phyloP scores from a whole-genome alignment of 176 grass and related monocot species.

The Paspalum vaginatum region DNA sequence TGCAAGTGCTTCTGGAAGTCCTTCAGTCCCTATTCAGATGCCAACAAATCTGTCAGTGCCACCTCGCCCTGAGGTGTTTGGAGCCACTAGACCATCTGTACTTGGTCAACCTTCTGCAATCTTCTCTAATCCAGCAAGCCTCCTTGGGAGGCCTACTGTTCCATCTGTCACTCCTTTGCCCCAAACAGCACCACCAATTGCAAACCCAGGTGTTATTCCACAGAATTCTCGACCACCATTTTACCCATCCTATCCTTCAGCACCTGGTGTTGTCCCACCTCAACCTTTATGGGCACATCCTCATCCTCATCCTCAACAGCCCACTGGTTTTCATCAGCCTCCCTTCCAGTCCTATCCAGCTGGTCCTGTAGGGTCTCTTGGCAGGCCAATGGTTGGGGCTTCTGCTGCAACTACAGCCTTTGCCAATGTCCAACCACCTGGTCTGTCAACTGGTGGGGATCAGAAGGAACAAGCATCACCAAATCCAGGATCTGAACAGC shows the following conservation, averaged over 20 bases:
- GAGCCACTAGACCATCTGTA: conserved; percentile 46
- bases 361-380: conserved; percentile 48
- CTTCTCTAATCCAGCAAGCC: conserved; percentile 48
- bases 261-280: conserved; percentile 46
- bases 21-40: conserved; percentile 42
- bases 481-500: conserved; percentile 47
- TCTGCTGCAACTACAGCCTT: conserved; percentile 37
- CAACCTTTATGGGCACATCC: conserved; percentile 71
- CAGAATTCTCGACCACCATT: conserved; percentile 53
- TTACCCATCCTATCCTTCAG: conserved; percentile 54
- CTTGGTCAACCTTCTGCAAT: conserved; percentile 57
- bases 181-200: conserved; percentile 53
- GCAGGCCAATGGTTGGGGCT: conserved; percentile 47
- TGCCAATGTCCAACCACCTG: conserved; percentile 53
- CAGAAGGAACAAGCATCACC: conserved; percentile 40
- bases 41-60: conserved; percentile 47
- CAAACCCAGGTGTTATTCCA: conserved; percentile 28
- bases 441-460: conserved; percentile 44
- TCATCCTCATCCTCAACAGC: conserved; percentile 70
- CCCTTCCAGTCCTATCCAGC: conserved; percentile 62
- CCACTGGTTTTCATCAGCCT: conserved; percentile 67
- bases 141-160: conserved; percentile 55
- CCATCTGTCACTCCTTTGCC: conserved; percentile 54
- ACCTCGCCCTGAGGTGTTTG: conserved; percentile 59
- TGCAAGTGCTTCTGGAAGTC: conserved; percentile 43